Base-by-base conservation (phyloP, 2,329 filamentous ascomycete genomes). In the Epichloe elymi region DNA sequence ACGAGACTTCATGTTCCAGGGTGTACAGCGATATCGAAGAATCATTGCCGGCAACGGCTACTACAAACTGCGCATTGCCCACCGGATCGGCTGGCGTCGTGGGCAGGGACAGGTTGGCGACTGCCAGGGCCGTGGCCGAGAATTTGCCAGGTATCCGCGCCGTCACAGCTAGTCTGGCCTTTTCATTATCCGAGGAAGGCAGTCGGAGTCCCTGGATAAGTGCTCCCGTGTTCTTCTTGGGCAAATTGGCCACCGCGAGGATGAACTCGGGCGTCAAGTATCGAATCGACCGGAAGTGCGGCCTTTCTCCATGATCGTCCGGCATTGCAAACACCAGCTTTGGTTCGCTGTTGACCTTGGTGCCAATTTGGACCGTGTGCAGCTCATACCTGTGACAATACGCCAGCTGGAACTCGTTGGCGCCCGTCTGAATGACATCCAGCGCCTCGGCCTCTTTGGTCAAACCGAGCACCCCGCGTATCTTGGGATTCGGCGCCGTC, bases 31-130 rank as follows among this genome's bases (percentile, higher is more conserved):
- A 80, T 56, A 95, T 83, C 11, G 87, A 88, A 54, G 82, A 81
- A 64, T 94, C 86, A 59, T 86, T 85, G 8, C 84, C 85, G 3
- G 86, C 86, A 14, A 94, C 80, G 6, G 89, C 90, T 57, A 95
- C 75, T 45, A 85, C 78, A 56, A 88, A 85, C 67, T 96, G 88
- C 45, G 83, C 79, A 53, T 85, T 81, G 49, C 78, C 79, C 48
- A 80, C 67, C 1, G 75, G 68, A 1, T 63, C 58, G 17, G 76
- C 71, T 0, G 75, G 68, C 11, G 77, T 70, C 5, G 74, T 65
- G 6, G 78, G 70, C 4, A 72, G 75, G 10, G 78, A 75, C 10
- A 96, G 74, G 52, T 83, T 80, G 53, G 81, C 81, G 47, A 91
- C 80, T 48, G 93, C 86, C 48, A 97, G 74, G 10, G 85, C 85